These are phyloP conservation scores for Tolypocladium album DNA, from an alignment of 2,329 filamentous ascomycete species.

Conservation along the genomic window DNA sequence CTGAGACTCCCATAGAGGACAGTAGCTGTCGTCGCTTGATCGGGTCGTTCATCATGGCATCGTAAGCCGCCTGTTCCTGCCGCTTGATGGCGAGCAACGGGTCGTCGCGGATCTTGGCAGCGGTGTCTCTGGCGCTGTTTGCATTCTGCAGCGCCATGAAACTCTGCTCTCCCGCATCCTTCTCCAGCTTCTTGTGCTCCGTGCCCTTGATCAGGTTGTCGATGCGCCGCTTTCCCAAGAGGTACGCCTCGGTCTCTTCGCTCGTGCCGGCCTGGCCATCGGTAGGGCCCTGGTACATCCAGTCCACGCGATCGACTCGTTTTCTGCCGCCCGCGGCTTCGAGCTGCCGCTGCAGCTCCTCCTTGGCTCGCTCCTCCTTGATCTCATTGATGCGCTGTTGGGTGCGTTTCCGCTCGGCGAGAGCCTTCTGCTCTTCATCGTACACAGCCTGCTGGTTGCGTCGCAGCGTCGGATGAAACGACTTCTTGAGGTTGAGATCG, in stretches of 20 bases:
- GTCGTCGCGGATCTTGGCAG: conserved; percentile 80
- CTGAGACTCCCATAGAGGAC: conserved; percentile 46
- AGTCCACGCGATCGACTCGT: conserved; percentile 76
- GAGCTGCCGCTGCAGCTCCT: conserved; percentile 82
- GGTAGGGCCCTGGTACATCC: conserved; percentile 93
- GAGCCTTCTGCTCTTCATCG: conserved; percentile 82
- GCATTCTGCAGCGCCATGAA: conserved; percentile 55
- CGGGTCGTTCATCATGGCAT: conserved; percentile 70
- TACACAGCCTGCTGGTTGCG: conserved; percentile 87
- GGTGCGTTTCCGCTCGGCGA: conserved; percentile 89
- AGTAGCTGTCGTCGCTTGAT: conserved; percentile 57
- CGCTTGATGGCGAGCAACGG: conserved; percentile 88
- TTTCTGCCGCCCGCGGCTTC: conserved; percentile 80
- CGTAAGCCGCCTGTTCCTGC: conserved; percentile 74
- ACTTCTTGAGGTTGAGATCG: conserved; percentile 90
- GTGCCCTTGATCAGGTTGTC: conserved; percentile 71
- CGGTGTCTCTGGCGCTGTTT: conserved; percentile 68
- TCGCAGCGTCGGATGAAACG: conserved; percentile 85
- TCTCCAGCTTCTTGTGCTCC: conserved; percentile 72
- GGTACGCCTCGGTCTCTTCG: conserved; percentile 88
- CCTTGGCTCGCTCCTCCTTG: conserved; percentile 83
- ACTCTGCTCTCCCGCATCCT: conserved; percentile 51
- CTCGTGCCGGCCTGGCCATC: conserved; percentile 62
- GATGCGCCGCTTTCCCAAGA: conserved; percentile 86
- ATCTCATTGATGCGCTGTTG: conserved; percentile 88